Evolutionary conservation across 495 filamentous ascomycete species (phyloP), one percentile per base, ranked within the genome.

Genomic region (Podospora bellae-mahoneyi): DNA sequence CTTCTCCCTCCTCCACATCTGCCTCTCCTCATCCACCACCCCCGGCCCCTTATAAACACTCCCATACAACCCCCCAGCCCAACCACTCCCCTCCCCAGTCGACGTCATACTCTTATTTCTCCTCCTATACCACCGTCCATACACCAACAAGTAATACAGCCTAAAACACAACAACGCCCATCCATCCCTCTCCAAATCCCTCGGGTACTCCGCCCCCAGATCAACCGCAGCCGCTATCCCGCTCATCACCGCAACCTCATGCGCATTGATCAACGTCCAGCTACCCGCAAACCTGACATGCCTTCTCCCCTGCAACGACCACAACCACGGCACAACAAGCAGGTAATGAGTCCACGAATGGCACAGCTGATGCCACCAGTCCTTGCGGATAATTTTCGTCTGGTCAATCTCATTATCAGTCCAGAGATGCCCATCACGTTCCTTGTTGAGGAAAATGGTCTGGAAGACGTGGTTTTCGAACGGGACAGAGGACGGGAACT

Each of bases 311-410:
- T 94, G 88, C n/a, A 94, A 82, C 44, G 92, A 87, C 90, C 90
- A 90, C 86, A 94, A 87, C 69, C 90, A 88, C 0, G 90, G 89
- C 54, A 92, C 87, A 6, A 94, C 92, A 9, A 89, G 82, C 0
- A 89, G 76, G 75, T 93, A 94, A 74, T 96, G 92, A 68, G 91
- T 90, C 85, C 87, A 94, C 48, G 87, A 81, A 73, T 96, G 92
- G 20, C 91, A 90, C 26, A 94, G 86, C 75, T 94, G 92, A 73
- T 94, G 92, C 92, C 92, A 94, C 90, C 90, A 92, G 71, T 94
- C 90, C 61, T 82, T 81, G 13, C 85, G 80, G 54, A 96, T 91
- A 34, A 94, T 83, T 69, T 91, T 93, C 58, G 75, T 76, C 65
- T 84, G 73, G 71, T 89, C 86, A 65, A 96, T 94, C 69, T 90